Evolutionary conservation across 148 eudicot genomes (phyloP).

Genomic region (Persicaria maculosa): DNA sequence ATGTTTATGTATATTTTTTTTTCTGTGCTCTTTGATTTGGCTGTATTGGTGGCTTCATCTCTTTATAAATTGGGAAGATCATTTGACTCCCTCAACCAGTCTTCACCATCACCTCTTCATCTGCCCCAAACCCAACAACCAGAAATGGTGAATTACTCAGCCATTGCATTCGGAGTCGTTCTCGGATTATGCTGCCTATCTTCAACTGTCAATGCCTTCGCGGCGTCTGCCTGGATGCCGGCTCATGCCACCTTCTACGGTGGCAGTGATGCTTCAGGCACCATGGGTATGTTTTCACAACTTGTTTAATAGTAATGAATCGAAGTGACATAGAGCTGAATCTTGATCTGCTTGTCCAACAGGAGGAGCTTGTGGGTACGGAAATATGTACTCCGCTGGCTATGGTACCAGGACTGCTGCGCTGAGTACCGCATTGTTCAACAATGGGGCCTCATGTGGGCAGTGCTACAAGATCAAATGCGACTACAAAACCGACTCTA

Average conservation of each 20-base stretch:
- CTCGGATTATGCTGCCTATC: conserved; percentile 22
- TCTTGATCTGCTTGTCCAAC: not conserved
- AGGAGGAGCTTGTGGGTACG: conserved; percentile 98
- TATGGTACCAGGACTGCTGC: conserved; percentile 83
- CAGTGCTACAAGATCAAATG: conserved; percentile 79
- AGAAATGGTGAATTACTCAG: conserved; percentile 20
- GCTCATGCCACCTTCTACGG: conserved; percentile 83
- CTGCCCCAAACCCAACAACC: conserved; percentile 4
- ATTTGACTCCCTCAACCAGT: not conserved
- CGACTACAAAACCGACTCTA: conserved; percentile 36
- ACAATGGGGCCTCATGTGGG: conserved; percentile 73
- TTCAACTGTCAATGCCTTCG: conserved; percentile 31
- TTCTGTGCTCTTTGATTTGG: conserved; percentile 33
- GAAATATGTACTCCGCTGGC: conserved; percentile 56
- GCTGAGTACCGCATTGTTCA: conserved; percentile 80
- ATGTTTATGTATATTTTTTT: not conserved
- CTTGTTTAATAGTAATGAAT: not conserved
- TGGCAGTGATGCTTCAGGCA: conserved; percentile 72
- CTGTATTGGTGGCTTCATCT: conserved; percentile 15
- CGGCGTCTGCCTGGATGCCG: conserved; percentile 46
- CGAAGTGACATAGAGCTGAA: no score
- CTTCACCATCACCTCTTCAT: conserved; percentile 6
- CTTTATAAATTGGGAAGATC: not conserved
- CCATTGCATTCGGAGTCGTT: conserved; percentile 3
- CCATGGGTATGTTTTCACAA: conserved; percentile 49